Base-by-base conservation (phyloP, 495 filamentous ascomycete species). In the Aspergillus ellipticus region DNA sequence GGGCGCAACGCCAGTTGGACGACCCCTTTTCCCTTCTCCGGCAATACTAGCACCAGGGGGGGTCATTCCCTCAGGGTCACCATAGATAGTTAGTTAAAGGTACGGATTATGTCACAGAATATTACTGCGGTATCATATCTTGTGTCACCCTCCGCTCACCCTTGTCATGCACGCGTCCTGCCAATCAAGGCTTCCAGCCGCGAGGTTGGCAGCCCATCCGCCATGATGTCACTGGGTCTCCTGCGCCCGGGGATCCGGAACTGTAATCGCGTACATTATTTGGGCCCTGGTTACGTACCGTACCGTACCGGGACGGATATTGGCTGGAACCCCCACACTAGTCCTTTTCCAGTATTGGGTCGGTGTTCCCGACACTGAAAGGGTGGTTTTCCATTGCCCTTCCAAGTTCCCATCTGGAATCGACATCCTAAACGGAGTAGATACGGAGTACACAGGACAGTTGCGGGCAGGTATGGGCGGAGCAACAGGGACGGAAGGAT, bases 181-280 rank as follows among this genome's bases (percentile, higher is more conserved):
- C 35, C 35, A 39, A 39, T 39, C 4, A n/a, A 39, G 13, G 35
- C 3, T n/a, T 8, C 6, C 35, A 4, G 35, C n/a, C 35, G 45
- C 11, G 24, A 45, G 19, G 6, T 48, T n/a, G 13, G 15, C 7
- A 8, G 33, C n/a, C 20, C 50, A 37, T 37, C 28, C 31, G 42
- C 52, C 53, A 55, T 55, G 53, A 55, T 55, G 53, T 55, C 53
- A 55, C 53, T 28, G 16, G 15, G 17, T 8, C 22, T 33, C 33
- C 16, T 55, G 43, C 45, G 26, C 28, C 42, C 53, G 53, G 42
- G 21, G 43, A 26, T 35, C 33, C 53, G 53, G 53, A 41, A 37
- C 15, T 17, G 43, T 47, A 47, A 47, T 39, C n/a, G 11, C 6
- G 35, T 9, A 39, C 35, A n/a, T 39, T n/a, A n/a, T 39, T n/a